phyloP scores from a whole-genome alignment of 306 rosid species.

The Prinsepia uniflora region DNA sequence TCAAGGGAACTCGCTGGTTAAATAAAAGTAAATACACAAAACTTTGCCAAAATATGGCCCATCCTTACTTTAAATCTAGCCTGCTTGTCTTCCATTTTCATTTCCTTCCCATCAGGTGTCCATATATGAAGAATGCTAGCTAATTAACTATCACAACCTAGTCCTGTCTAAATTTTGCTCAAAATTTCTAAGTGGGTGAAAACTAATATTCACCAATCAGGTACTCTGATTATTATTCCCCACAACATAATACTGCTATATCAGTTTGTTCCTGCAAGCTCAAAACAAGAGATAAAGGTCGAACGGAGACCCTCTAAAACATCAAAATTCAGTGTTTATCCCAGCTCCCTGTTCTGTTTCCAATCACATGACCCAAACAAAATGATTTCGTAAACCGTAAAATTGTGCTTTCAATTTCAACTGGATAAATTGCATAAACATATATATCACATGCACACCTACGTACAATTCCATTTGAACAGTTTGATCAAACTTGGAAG shows the following conservation, averaged over 20 bases:
- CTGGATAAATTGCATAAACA: not conserved
- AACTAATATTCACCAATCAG: not conserved
- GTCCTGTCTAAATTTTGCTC: not conserved
- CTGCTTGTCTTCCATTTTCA: not conserved
- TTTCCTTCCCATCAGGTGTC: not conserved
- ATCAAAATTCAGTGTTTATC: not conserved
- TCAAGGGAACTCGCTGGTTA: not conserved
- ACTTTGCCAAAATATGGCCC: not conserved
- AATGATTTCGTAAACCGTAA: not conserved
- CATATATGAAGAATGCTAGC: not conserved
- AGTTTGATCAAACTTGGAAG: not conserved
- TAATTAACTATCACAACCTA: not conserved
- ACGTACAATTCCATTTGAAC: conserved; percentile 9
- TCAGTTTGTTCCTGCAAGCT: not conserved
- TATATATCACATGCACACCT: not conserved
- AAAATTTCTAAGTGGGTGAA: not conserved
- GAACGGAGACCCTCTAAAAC: not conserved
- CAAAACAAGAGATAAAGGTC: not conserved
- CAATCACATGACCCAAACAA: not conserved
- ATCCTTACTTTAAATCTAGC: not conserved
- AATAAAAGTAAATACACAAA: not conserved
- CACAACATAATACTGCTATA: not conserved
- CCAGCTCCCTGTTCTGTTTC: not conserved
- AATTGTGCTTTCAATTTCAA: not conserved
- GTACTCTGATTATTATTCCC: not conserved